phyloP scores from a whole-genome alignment of 805 yeast species.

The Wickerhamiella azyma region DNA sequence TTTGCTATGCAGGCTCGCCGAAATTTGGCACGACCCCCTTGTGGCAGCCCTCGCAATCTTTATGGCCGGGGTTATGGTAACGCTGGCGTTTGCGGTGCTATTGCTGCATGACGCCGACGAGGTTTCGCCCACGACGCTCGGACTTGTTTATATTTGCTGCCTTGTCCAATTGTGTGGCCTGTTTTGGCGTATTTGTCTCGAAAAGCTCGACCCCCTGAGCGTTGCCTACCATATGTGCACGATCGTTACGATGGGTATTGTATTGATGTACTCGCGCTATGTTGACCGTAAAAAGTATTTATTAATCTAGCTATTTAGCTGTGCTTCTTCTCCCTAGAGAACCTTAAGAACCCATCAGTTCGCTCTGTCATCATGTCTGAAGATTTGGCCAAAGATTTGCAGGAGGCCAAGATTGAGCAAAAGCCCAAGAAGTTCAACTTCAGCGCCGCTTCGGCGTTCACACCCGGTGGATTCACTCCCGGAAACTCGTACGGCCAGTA shows the following conservation, averaged over 20 bases:
- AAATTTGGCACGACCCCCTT: neutral
- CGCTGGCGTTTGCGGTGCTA: neutral
- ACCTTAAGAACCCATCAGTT: too few species aligned
- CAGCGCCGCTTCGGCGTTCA: constrained; percentile 14
- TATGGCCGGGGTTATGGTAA: constrained; percentile 3
- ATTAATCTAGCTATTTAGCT: neutral
- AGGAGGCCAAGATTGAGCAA: constrained; percentile 18
- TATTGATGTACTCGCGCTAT: neutral
- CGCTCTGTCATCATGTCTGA: constrained; percentile 5
- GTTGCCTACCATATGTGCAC: neutral
- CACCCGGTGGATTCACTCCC: constrained; percentile 16
- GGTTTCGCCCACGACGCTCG: neutral
- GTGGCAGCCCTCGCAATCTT: neutral
- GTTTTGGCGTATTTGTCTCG: constrained; percentile 2
- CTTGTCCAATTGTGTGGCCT: neutral
- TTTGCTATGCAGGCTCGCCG: constrained; percentile 2
- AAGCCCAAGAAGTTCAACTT: constrained; percentile 18
- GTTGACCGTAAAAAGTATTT: neutral
- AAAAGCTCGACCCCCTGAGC: neutral
- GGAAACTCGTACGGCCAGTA: constrained; percentile 11
- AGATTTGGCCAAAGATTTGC: constrained; percentile 18
- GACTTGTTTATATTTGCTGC: constrained; percentile 1
- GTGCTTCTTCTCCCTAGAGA: too few species aligned
- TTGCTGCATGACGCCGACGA: neutral
- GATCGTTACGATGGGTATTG: neutral